Evolutionary conservation across 2,329 filamentous ascomycete species (phyloP).

Genomic region (Aureobasidium lini): DNA sequence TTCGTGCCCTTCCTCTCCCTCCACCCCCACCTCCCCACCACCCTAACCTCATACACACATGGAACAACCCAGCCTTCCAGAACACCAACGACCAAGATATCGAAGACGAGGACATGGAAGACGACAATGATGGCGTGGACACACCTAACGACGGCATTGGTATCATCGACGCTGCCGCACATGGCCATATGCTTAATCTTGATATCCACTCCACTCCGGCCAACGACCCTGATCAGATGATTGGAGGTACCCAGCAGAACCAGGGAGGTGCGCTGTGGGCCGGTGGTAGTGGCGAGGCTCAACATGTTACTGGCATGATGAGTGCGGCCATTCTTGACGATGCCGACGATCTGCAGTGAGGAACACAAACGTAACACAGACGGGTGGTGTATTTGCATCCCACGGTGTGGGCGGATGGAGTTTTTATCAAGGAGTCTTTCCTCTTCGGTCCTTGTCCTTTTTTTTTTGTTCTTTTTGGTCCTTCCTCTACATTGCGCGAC

Average conservation of each 20-base stretch:
- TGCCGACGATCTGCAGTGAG: conserved; percentile 24
- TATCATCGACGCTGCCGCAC: neutral
- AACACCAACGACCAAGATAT: conserved; percentile 15
- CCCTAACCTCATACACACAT: neutral
- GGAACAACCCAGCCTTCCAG: conserved; percentile 10
- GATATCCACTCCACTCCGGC: conserved; percentile 20
- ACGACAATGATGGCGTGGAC: conserved; percentile 18
- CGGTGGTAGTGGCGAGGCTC: conserved; percentile 19
- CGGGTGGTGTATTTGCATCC: too few relatives aligned
- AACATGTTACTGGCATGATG: conserved; percentile 32
- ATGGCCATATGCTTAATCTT: conserved; percentile 25
- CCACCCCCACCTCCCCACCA: conserved; percentile 9
- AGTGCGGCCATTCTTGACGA: conserved; percentile 31
- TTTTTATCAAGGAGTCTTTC: too few relatives aligned
- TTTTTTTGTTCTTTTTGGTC: too few relatives aligned
- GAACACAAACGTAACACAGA: too few relatives aligned
- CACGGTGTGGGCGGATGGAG: too few relatives aligned
- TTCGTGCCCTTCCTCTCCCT: conserved; percentile 9
- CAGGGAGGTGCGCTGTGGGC: conserved; percentile 8
- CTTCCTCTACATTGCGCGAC: too few relatives aligned
- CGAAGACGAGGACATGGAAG: conserved; percentile 23
- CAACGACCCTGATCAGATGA: neutral
- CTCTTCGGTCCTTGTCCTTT: too few relatives aligned
- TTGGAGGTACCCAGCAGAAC: neutral
- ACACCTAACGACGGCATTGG: conserved; percentile 12